phyloP scores from a whole-genome alignment of 2,329 filamentous ascomycete genomes.

The Pseudogymnoascus verrucosus region DNA sequence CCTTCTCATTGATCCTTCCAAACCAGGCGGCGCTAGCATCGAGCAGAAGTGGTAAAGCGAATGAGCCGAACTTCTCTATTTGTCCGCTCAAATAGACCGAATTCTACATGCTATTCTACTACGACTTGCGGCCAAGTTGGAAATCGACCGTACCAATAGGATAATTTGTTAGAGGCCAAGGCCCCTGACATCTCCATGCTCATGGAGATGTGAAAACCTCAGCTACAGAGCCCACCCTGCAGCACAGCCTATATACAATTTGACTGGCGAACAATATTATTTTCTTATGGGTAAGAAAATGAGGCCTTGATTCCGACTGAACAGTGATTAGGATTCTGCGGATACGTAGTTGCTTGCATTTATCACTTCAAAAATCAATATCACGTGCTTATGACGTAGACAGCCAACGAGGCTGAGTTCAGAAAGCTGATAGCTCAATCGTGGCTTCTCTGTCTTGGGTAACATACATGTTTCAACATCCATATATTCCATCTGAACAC shows the following conservation, averaged over 20 bases:
- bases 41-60: background rate
- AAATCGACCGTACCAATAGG: background rate
- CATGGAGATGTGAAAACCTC: background rate
- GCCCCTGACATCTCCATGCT: background rate
- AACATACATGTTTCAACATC: background rate
- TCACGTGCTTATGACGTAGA: constrained; percentile 4
- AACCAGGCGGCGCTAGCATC: background rate
- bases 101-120: background rate
- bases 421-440: constrained; percentile 1
- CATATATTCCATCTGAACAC: background rate
- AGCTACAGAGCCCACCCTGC: background rate
- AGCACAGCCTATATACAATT: background rate
- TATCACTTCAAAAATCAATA: background rate
- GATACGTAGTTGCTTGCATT: background rate
- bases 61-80: background rate
- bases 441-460: background rate
- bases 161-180: background rate
- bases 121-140: background rate
- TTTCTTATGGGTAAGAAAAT: no score
- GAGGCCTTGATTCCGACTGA: no score
- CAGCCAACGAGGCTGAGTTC: background rate
- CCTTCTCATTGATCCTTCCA: background rate
- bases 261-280: background rate
- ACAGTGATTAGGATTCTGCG: background rate
- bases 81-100: background rate